phyloP scores from a whole-genome alignment of 495 filamentous ascomycete species.

The Penicillium atrosanguineum region DNA sequence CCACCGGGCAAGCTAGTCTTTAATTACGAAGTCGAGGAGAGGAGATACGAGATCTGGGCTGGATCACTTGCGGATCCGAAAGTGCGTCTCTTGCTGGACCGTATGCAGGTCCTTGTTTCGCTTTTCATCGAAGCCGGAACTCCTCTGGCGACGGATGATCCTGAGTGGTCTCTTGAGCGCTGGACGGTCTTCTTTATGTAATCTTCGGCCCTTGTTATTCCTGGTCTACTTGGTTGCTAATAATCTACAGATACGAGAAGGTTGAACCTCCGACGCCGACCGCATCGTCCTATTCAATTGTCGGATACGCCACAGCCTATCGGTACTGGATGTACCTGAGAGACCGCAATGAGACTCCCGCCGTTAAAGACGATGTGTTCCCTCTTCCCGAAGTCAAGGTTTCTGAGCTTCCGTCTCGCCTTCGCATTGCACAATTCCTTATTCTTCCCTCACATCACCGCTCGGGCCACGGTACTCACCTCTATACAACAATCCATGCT shows the following conservation, averaged over 20 bases:
- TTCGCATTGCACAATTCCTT: slow-evolving; percentile 90
- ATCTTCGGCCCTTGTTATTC: neutral
- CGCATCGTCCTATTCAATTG: slow-evolving; percentile 64
- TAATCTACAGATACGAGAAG: slow-evolving; percentile 60
- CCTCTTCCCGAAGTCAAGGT: slow-evolving; percentile 41
- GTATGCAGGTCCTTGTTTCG: slow-evolving; percentile 78
- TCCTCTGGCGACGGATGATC: slow-evolving; percentile 66
- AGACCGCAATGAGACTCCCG: slow-evolving; percentile 25
- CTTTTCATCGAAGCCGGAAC: slow-evolving; percentile 91
- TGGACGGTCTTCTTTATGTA: slow-evolving; percentile 87
- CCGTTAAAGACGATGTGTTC: slow-evolving; percentile 40
- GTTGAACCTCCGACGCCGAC: slow-evolving; percentile 43
- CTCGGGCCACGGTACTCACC: slow-evolving; percentile 70
- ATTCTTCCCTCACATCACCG: slow-evolving; percentile 86
- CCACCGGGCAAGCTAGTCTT: slow-evolving; percentile 58
- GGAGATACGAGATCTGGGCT: slow-evolving; percentile 61
- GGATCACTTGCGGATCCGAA: slow-evolving; percentile 54
- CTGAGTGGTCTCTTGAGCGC: slow-evolving; percentile 67
- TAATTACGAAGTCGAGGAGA: slow-evolving; percentile 47
- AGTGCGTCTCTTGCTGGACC: slow-evolving; percentile 64
- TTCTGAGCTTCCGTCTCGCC: slow-evolving; percentile 59
- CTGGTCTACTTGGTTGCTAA: slow-evolving; percentile 1
- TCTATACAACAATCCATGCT: slow-evolving; percentile 76
- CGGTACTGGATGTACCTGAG: slow-evolving; percentile 57
- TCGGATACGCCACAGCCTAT: slow-evolving; percentile 86